Conservation (phyloP, 805 yeast genomes). For the Myxozyma kluyveri region DNA sequence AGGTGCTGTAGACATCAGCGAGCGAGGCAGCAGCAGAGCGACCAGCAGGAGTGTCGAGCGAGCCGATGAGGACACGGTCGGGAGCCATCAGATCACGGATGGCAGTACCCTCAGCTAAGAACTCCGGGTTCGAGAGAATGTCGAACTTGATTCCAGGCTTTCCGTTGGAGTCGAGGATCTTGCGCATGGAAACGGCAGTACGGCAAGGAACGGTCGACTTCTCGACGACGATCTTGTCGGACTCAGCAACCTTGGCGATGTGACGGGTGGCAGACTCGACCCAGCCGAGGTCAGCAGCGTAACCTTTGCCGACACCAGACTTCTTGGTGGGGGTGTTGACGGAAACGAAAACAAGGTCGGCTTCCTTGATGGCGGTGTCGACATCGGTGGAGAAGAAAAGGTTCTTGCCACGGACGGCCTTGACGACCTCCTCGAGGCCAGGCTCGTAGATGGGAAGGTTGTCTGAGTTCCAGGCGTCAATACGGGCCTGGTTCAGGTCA, state of each 20-base stretch:
- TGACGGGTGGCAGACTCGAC: constrained; percentile 37
- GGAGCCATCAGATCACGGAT: constrained; percentile 33
- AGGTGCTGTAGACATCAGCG: constrained; percentile 35
- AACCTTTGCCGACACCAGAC: constrained; percentile 35
- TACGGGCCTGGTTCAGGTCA: constrained; percentile 34
- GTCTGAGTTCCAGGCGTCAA: constrained; percentile 37
- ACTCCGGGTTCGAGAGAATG: constrained; percentile 37
- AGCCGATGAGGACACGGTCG: constrained; percentile 37
- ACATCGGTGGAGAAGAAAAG: constrained; percentile 36
- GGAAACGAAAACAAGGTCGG: constrained; percentile 36
- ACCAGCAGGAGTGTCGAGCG: constrained; percentile 33
- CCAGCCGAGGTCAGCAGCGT: constrained; percentile 36
- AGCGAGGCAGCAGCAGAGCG: constrained; percentile 35
- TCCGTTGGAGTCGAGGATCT: constrained; percentile 35
- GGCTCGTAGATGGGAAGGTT: constrained; percentile 37
- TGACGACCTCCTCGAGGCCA: constrained; percentile 36
- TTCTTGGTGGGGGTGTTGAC: constrained; percentile 38
- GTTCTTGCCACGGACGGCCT: constrained; percentile 33
- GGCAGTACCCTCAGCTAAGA: constrained; percentile 38
- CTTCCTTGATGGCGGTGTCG: constrained; percentile 34
- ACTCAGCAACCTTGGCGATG: constrained; percentile 34
- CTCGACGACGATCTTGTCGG: constrained; percentile 37
- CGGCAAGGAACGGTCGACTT: constrained; percentile 38
- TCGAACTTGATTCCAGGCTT: constrained; percentile 36
- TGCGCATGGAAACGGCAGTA: constrained; percentile 35